Evolutionary conservation across 495 filamentous ascomycete species (phyloP).

Genomic region (Neurospora sp.): DNA sequence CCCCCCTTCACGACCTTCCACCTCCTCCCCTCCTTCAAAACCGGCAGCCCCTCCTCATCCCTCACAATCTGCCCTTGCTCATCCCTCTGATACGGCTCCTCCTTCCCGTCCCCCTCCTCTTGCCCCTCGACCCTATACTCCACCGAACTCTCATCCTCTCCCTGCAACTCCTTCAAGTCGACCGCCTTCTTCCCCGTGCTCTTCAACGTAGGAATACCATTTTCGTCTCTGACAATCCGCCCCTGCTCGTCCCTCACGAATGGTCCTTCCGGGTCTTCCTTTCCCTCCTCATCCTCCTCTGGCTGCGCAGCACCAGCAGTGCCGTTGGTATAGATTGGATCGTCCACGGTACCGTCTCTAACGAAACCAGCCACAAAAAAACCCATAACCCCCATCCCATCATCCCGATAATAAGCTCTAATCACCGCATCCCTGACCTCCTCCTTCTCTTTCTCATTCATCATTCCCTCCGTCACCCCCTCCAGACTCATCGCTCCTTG

Average conservation of each 20-base stretch:
- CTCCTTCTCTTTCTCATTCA: conserved; percentile 43
- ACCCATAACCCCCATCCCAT: conserved; percentile 55
- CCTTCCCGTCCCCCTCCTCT: not conserved
- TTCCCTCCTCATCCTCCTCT: conserved; percentile 3
- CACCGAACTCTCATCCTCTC: conserved; percentile 18
- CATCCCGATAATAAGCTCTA: conserved; percentile 60
- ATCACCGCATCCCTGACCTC: conserved; percentile 62
- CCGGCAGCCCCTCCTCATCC: conserved; percentile 11
- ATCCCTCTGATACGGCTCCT: conserved; percentile 18
- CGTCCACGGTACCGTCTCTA: conserved; percentile 13
- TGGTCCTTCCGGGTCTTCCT: conserved; percentile 16
- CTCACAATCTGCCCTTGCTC: conserved; percentile 20
- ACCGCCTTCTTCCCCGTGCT: conserved; percentile 13
- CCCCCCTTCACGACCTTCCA: conserved; percentile 23
- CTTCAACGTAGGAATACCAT: conserved; percentile 32
- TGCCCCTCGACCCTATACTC: conserved; percentile 7
- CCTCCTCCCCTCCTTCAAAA: not conserved
- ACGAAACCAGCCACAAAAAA: conserved; percentile 41
- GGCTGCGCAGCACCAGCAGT: not conserved
- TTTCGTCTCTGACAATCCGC: conserved; percentile 24
- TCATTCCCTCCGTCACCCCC: conserved; percentile 41
- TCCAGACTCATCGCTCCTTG: conserved; percentile 30
- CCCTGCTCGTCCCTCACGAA: conserved; percentile 30
- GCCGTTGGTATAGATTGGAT: not conserved
- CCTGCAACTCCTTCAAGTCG: conserved; percentile 15